These are phyloP conservation scores for Bipolaris bicolor DNA, from an alignment of 2,329 filamentous ascomycete genomes.

Conservation along the genomic window DNA sequence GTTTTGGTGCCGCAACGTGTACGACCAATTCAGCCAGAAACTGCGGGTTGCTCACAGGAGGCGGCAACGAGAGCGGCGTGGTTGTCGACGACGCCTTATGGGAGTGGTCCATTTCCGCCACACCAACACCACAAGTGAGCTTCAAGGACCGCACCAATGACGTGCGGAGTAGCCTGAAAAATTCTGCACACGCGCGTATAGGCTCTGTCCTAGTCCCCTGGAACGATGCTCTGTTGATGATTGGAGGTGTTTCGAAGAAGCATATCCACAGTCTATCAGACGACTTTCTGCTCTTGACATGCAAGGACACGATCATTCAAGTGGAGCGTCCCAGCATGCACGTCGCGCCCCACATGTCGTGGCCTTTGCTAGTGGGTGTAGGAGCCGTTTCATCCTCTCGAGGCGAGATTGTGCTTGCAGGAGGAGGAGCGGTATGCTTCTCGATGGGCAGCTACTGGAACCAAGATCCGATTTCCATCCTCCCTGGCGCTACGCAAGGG, in stretches of 20 bases:
- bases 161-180: slow-evolving; percentile 21
- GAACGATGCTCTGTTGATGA: slow-evolving; percentile 55
- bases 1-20: slow-evolving; percentile 65
- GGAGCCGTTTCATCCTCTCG: slow-evolving; percentile 58
- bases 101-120: slow-evolving; percentile 62
- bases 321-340: slow-evolving; percentile 30
- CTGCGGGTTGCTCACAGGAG: slow-evolving; percentile 73
- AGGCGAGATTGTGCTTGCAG: slow-evolving; percentile 66
- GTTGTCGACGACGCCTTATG: slow-evolving; percentile 67
- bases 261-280: slow-evolving; percentile 34
- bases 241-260: slow-evolving; percentile 57
- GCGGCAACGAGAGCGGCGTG: slow-evolving; percentile 69
- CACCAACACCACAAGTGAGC: slow-evolving; percentile 34
- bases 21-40: slow-evolving; percentile 44
- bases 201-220: slow-evolving; percentile 59
- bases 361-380: slow-evolving; percentile 75
- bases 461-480: slow-evolving; percentile 32
- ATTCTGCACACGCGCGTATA: slow-evolving; percentile 51
- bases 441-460: slow-evolving; percentile 91
- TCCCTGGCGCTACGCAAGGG: slow-evolving; percentile 20
- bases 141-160: slow-evolving; percentile 41
- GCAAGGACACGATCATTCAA: slow-evolving; percentile 24
- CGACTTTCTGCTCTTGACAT: slow-evolving; percentile 38
- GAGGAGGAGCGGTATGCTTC: slow-evolving; percentile 87
- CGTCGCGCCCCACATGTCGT: slow-evolving; percentile 39